Base-by-base conservation (phyloP, 1,284 basidiomycete species). In the Malassezia psittaci region DNA sequence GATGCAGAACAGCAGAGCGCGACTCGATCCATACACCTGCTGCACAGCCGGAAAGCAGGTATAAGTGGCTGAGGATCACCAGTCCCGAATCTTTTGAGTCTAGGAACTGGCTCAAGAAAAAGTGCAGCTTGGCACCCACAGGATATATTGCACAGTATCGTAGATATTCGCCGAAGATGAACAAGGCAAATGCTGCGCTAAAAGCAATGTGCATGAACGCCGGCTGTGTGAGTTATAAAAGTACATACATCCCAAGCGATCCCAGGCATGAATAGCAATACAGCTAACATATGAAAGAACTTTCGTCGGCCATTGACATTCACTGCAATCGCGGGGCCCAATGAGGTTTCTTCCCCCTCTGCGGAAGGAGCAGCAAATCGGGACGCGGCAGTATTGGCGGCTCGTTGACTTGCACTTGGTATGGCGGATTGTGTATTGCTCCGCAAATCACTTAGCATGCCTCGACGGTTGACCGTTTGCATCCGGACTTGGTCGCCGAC, bases 141-240 rank as follows among this genome's bases (percentile, higher is more conserved):
- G 94, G 94, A 77, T 93, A 96, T 33, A 98, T 82, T 34, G 94
- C 94, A 77, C 96, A 99, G 77, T 96, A 99, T 48, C 94, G 65
- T 15, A 71, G 49, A 53, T 72, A 73, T 57, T 74, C 72, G 40
- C 62, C 61, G 41, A 74, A 66, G 50, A 71, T 65, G 60, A 74
- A 74, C 47, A 69, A 57, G 18, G 70, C 65, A 24, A 73, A 68
- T 1, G 66, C 72, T 13, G 85, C 84, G 62, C 87, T 91, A 77
- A 96, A 94, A 4, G 89, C 85, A 34, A 98, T 78, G 75, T 96
- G 91, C 37, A 88, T 86, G 76, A 99, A 96, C 0, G 91, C 91
- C 12, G 93, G 91, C 43, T 45, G 43, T 16, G 43, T 45, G 8
- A 45, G 43, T 33, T 2, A 15, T 5, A 16, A 16, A 21, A 16